Evolutionary conservation across 208 protist genomes (phyloP), one percentile per base, ranked within the genome.

Genomic region (Trypanosoma caninum): DNA sequence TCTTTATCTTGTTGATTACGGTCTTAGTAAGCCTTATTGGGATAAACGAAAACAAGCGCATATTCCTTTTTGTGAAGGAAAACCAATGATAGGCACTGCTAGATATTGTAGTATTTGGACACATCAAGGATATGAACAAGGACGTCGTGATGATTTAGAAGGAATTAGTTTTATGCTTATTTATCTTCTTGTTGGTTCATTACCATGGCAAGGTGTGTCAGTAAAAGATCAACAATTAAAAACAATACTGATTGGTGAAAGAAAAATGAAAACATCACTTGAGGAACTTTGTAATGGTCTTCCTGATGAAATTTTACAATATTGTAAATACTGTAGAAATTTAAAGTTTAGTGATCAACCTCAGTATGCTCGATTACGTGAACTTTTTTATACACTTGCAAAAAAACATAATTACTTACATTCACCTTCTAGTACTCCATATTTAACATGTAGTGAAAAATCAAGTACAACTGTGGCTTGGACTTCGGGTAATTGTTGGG

Each of bases 101-200:
- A 82, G 99, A 6, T 99, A 99, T 80, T 99, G 98, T 28, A 97
- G 85, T 54, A 89, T 99, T 47, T 99, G 99, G 78, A 98, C 98
- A 2, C 99, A 99, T 80, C 74, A 97, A 22, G 98, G 99, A 37
- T 98, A 96, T 65, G 98, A 98, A 70, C 95, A 98, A 73, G 90
- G 85, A 51, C 80, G 96, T 8, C 79, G 94, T 23, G 96, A 98
- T 70, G 96, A 98, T 68, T 66, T 98, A 25, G 94, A 98, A 74
- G 87, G 93, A 10, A 78, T 97, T 27, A 91, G 93, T 1, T 96
- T 96, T 74, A 73, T 98, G 28, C 69, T 97, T 35, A 73, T 97
- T 28, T 98, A 98, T 63, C 97, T 98, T 55, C 53, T 95, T 27
- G 77, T 76, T n/a, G 88, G 93, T n/a, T 76, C 34, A 2, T 76